Percentiles rank a stretch among this genome's conserved stretches.
Conservation (phyloP, 129 eudicot genomes). For the Artemisia argyi region DNA sequence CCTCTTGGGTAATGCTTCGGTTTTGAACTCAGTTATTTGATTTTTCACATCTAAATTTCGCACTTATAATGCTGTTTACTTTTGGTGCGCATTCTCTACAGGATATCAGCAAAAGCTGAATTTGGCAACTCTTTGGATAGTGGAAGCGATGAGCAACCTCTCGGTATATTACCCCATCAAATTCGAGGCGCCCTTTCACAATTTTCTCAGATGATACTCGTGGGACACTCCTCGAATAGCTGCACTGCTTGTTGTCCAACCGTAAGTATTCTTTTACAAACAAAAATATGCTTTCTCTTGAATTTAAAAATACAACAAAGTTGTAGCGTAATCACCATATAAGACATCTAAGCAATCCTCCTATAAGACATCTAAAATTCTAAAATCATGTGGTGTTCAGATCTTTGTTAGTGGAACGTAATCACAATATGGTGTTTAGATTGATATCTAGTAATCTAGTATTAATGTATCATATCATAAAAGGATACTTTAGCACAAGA, state of each 20-base stretch:
- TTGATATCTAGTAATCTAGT: too few relatives aligned
- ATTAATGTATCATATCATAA: too few relatives aligned
- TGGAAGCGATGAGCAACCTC: conserved; percentile 67
- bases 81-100: conserved; percentile 25
- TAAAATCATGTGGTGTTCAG: too few relatives aligned
- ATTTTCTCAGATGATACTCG: conserved; percentile 91
- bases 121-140: conserved; percentile 52
- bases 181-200: conserved; percentile 79
- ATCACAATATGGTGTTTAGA: too few relatives aligned
- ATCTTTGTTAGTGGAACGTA: neutral
- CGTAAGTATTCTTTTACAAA: conserved; percentile 44
- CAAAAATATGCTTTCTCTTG: neutral
- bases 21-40: neutral
- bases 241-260: conserved; percentile 88
- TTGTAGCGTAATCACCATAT: too few relatives aligned
- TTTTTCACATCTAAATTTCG: too few relatives aligned
- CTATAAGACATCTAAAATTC: too few relatives aligned
- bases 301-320: neutral
- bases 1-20: conserved; percentile 61
- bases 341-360: too few relatives aligned
- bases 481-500: too few relatives aligned
- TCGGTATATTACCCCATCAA: conserved; percentile 95
- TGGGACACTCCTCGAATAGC: conserved; percentile 83
- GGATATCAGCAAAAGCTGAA: conserved; percentile 81
- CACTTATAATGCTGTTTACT: neutral